Conservation (phyloP, 345 rosid species). For the Eutrema japonicum region DNA sequence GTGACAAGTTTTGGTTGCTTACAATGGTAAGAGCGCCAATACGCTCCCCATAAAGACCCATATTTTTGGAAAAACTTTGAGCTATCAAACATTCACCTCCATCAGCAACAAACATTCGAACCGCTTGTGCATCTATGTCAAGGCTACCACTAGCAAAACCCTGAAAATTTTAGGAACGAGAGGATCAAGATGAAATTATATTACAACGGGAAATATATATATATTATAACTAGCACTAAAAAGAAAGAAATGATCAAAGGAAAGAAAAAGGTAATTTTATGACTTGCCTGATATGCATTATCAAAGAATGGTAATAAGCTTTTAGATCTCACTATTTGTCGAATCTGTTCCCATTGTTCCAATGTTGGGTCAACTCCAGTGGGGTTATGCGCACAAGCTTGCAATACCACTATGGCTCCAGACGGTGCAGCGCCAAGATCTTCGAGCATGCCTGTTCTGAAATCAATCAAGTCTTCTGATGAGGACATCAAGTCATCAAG, state of each 20-base stretch:
- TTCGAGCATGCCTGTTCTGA: slow-evolving; percentile 67
- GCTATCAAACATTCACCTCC: slow-evolving; percentile 74
- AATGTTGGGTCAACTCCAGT: slow-evolving; percentile 94
- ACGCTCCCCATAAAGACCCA: slow-evolving; percentile 86
- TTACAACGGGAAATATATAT: too few relatives aligned
- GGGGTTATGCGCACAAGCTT: slow-evolving; percentile 98
- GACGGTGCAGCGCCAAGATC: slow-evolving; percentile 87
- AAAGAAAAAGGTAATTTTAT: background rate
- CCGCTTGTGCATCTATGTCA: slow-evolving; percentile 62
- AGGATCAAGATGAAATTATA: too few relatives aligned
- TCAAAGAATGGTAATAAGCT: slow-evolving; percentile 86
- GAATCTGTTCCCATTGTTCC: slow-evolving; percentile 90
- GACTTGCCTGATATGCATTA: slow-evolving; percentile 88
- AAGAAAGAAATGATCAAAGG: background rate
- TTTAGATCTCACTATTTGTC: slow-evolving; percentile 75
- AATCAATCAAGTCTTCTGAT: too few relatives aligned
- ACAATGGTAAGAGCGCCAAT: slow-evolving; percentile 82
- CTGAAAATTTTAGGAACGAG: slow-evolving; percentile 32
- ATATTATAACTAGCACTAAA: too few relatives aligned
- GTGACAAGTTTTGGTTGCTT: slow-evolving; percentile 40
- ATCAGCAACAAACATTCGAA: slow-evolving; percentile 68
- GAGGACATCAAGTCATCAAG: too few relatives aligned
- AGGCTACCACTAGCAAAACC: slow-evolving; percentile 80
- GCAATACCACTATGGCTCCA: slow-evolving; percentile 91
- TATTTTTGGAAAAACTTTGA: slow-evolving; percentile 74